Evolutionary conservation across 495 filamentous ascomycete genomes (phyloP).

Genomic region (Aspergillus mulundensis): DNA sequence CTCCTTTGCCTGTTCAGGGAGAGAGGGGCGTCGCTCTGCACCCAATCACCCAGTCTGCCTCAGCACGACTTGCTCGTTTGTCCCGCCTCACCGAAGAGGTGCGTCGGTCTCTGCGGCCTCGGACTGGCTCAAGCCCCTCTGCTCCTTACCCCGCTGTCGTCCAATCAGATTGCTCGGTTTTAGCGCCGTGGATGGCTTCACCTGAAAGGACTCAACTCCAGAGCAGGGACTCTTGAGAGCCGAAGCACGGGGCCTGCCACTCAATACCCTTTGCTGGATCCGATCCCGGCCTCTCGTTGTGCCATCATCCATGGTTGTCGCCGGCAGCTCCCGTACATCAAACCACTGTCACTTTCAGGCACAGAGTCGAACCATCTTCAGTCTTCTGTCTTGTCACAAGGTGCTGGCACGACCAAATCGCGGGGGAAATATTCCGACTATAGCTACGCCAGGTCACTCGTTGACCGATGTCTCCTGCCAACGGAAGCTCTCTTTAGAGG

Average conservation of each 20-base stretch:
- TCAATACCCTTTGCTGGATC: slow-evolving; percentile 16
- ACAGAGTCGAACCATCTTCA: neutral
- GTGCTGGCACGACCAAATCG: slow-evolving; percentile 13
- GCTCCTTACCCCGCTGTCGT: neutral
- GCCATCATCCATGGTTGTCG: slow-evolving; percentile 18
- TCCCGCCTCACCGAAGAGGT: slow-evolving; percentile 23
- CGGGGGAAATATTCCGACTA: slow-evolving; percentile 4
- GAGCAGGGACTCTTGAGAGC: slow-evolving; percentile 3
- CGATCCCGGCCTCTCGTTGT: slow-evolving; percentile 21
- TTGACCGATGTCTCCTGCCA: slow-evolving; percentile 9
- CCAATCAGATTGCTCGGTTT: neutral
- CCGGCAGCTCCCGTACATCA: slow-evolving; percentile 16
- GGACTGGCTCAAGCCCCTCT: slow-evolving; percentile 14
- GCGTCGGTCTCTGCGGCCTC: slow-evolving; percentile 15
- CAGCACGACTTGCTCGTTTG: slow-evolving; percentile 1
- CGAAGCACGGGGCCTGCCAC: slow-evolving; percentile 11
- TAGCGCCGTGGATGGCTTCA: slow-evolving; percentile 8
- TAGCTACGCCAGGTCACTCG: neutral
- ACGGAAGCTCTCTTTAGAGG: neutral
- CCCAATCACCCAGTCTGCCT: slow-evolving; percentile 14
- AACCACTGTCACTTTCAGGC: neutral
- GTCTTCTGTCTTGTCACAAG: slow-evolving; percentile 18
- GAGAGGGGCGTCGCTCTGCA: neutral
- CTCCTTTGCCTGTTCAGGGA: slow-evolving; percentile 16
- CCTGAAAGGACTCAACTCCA: neutral